phyloP scores from a whole-genome alignment of 306 rosid species.

The Cucumis sativus region Cucumber_9930_V3 NC_026655.2:1568001-1568500 shows the following conservation, averaged over 20 bases:
- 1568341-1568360: neutral
- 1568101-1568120: neutral
- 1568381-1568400: constrained; percentile 45
- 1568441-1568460: constrained; percentile 64
- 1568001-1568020: constrained; percentile 46
- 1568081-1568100: neutral
- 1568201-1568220: neutral
- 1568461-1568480: constrained; percentile 51
- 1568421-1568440: constrained; percentile 60
- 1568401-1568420: constrained; percentile 90
- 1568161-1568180: neutral
- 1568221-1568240: neutral
- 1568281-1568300: neutral
- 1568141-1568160: neutral
- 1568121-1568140: neutral
- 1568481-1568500: neutral
- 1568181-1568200: neutral
- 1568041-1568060: neutral
- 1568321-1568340: neutral
- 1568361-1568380: constrained; percentile 49
- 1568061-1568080: neutral
- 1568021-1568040: neutral
- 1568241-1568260: neutral
- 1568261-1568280: neutral
- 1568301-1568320: neutral